These are phyloP conservation scores for Lachancea sp. DNA, from an alignment of 805 yeast genomes.

Conservation along the genomic window DNA sequence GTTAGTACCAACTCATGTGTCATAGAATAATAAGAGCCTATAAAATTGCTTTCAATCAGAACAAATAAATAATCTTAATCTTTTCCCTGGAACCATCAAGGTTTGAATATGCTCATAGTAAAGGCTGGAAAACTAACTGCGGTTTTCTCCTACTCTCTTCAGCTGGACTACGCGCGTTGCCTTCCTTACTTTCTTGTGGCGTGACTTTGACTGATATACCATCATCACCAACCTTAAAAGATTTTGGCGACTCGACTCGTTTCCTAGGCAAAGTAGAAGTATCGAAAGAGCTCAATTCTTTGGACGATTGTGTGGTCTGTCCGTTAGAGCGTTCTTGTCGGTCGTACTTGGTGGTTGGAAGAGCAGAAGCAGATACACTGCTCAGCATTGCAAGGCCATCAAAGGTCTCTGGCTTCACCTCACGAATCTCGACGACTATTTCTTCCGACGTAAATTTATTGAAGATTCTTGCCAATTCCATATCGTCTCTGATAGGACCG, in stretches of 20 bases:
- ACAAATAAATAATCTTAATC: background rate
- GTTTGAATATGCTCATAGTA: constrained; percentile 10
- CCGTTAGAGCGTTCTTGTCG: too few relatives aligned
- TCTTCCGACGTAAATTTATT: constrained; percentile 30
- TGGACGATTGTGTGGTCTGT: too few relatives aligned
- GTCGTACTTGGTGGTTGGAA: background rate
- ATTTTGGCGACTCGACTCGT: too few relatives aligned
- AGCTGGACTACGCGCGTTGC: constrained; percentile 9
- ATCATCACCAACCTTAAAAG: too few relatives aligned
- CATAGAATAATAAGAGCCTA: background rate
- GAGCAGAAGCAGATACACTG: constrained; percentile 21
- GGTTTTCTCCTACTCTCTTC: constrained; percentile 21
- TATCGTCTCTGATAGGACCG: constrained; percentile 37
- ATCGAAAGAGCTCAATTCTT: too few relatives aligned
- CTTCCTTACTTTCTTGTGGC: background rate
- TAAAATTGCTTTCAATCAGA: background rate
- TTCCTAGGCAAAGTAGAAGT: too few relatives aligned
- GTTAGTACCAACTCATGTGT: too few relatives aligned
- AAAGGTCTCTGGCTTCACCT: constrained; percentile 9
- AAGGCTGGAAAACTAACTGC: constrained; percentile 29
- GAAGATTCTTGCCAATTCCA: constrained; percentile 44
- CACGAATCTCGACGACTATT: constrained; percentile 38
- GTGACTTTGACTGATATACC: background rate
- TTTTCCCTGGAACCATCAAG: background rate
- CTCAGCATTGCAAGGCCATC: constrained; percentile 28